Base-by-base conservation (phyloP, 176 grass and related monocot genomes). In the Oryza longistaminata region DNA sequence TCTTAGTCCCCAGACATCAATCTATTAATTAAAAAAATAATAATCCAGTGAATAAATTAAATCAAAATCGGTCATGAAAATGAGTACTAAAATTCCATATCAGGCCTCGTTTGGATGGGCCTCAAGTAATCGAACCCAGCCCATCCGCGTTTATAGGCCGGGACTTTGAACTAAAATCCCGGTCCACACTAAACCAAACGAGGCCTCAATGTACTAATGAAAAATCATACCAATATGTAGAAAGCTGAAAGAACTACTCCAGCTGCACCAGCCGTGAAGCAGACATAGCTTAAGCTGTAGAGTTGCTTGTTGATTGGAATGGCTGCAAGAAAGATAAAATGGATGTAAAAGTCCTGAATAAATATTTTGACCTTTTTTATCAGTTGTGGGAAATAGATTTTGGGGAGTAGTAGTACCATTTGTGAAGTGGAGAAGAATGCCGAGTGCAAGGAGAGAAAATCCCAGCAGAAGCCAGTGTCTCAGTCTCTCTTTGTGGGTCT, bases 281-380 rank as follows among this genome's bases (percentile, higher is more conserved):
- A 96, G 75, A 91, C 82, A 17, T 96, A 93, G 75, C 91, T 96
- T 55, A 96, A 89, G 73, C 86, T 96, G 76, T 93, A 96, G 34
- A 96, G 85, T 60, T 96, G 94, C 81, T 97, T 97, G 71, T 97
- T 97, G 13, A 93, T 74, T 76, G 94, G 94, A 87, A 97, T 93
- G 21, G 87, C 94, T 93, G 60, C 44, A 82, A 33, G 9, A 80
- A 6, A 53, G 31, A 76, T 60, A 40, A 1, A 55, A 86, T 37
- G 29, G 10, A 79, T 73, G 27, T 43, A 44, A 87, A 70, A 84
- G 27, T 17, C 33, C 12, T 37, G 10, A 58, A 14, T 25, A 1
- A 58, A 58, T 34, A 50, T 25, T 25, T 67, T 82, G 5, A 10
- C 27, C 5, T 11, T 0, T 81, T 24, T 22, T 27, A 0, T 27